A percentile compares a stretch with the other conserved stretches of the same genome.
Conservation (phyloP, 805 yeast genomes). For the Kodamaea neixiangensis region DNA sequence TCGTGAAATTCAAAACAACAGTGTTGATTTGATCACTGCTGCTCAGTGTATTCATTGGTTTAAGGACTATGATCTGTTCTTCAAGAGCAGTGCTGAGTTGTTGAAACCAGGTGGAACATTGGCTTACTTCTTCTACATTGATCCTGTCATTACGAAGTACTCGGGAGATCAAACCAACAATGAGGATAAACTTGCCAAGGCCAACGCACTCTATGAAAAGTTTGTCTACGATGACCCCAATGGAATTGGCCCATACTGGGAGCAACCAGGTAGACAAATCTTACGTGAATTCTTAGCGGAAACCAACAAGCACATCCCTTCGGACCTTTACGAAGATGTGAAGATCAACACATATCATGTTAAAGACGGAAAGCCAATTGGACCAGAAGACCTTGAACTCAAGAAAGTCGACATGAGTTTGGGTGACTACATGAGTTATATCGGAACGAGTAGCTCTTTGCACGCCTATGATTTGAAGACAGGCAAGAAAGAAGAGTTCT, state of each 20-base stretch:
- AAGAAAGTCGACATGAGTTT: slow-evolving; percentile 42
- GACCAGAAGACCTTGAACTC: slow-evolving; percentile 25
- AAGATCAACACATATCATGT: slow-evolving; percentile 30
- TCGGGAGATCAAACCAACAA: slow-evolving; percentile 15
- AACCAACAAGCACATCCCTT: slow-evolving; percentile 44
- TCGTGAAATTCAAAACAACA: slow-evolving; percentile 18
- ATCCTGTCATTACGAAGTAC: slow-evolving; percentile 37
- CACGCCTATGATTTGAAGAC: slow-evolving; percentile 53
- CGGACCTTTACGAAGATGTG: slow-evolving; percentile 41
- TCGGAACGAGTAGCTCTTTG: slow-evolving; percentile 69
- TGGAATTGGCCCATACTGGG: slow-evolving; percentile 74
- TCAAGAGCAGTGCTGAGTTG: slow-evolving; percentile 33
- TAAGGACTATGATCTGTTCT: slow-evolving; percentile 32
- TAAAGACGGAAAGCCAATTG: slow-evolving; percentile 13
- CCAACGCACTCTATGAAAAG: slow-evolving; percentile 33
- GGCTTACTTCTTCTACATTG: slow-evolving; percentile 46
- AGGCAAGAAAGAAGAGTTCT: slow-evolving; percentile 32
- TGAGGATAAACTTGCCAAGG: slow-evolving; percentile 20
- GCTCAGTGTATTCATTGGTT: slow-evolving; percentile 49
- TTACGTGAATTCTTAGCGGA: slow-evolving; percentile 48
- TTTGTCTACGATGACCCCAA: slow-evolving; percentile 44
- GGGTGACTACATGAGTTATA: slow-evolving; percentile 49
- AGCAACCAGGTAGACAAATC: slow-evolving; percentile 72
- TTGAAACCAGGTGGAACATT: slow-evolving; percentile 44
- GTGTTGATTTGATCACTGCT: slow-evolving; percentile 41